Evolutionary conservation across 371 early-diverging fungal species (phyloP), one percentile per base, ranked within the genome.

Genomic region (Phascolomyces articulosus): DNA sequence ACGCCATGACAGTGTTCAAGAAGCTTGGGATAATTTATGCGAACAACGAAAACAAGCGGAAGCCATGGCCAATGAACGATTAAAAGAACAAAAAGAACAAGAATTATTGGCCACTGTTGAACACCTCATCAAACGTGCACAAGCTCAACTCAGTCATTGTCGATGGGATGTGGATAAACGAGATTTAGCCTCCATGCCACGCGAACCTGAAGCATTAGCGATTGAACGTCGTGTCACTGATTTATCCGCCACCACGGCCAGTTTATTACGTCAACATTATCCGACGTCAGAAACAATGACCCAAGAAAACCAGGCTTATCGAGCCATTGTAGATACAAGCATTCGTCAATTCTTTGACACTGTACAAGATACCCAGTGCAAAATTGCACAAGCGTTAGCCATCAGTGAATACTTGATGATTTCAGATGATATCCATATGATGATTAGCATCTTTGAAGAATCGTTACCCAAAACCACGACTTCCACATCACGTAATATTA

Each of bases 381-480:
- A 47, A 3, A 31, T 61, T 15, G 62, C 49, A 10, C 49, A 40
- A 29, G 62, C 62, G 20, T 38, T 61, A 24, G 47, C 40, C 34
- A 53, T 61, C 40, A 61, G 62, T 20, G 62, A 61, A 53, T 61
- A 61, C 31, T 20, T 61, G 16, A 61, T 61, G 62, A 29, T 61
- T 21, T 49, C 62, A 2, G 62, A 61, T 24, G 54, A 61, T 27
- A 53, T 53, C 20, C 41, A 61, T 6, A 47, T 61, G 62, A 49
- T 61, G 49, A 20, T 61, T 20, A 61, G 53, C 62, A 53, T 51
- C 7, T 61, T 51, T 24, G 29, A 61, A 41, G 62, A 61, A 56
- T 34, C 34, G 11, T 24, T 34, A n/a, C 29, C 47, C 10, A 34
- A 23, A 34, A 11, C 34, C 6, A 9, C 34, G 0, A 34, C 11